Evolutionary conservation across 768 basidiomycete species (phyloP).

Genomic region (Mrakia blollopis): DNA sequence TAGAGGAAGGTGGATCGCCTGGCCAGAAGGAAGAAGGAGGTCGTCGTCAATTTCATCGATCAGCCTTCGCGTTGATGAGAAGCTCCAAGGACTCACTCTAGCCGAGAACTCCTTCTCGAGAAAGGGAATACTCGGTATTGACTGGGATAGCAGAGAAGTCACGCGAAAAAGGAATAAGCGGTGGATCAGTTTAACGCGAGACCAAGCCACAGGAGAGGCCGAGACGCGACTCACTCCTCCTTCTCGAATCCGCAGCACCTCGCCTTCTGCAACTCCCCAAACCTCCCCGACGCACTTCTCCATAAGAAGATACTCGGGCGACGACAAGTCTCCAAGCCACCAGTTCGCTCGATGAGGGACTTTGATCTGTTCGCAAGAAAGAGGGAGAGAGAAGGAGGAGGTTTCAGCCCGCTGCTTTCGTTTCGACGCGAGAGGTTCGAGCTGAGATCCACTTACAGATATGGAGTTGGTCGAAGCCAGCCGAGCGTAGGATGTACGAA

Average conservation of each 20-base stretch:
- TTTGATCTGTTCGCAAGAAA: constrained; percentile 52
- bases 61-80: background rate
- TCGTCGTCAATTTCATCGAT: background rate
- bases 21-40: constrained; percentile 52
- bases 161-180: constrained; percentile 16
- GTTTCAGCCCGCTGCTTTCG: too few species aligned
- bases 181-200: constrained; percentile 3
- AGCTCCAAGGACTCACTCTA: constrained; percentile 6
- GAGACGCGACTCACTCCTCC: constrained; percentile 64
- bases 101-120: constrained; percentile 78
- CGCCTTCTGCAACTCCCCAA: constrained; percentile 59
- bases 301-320: constrained; percentile 43
- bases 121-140: constrained; percentile 88
- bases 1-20: constrained; percentile 87
- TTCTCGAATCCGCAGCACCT: constrained; percentile 83
- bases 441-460: background rate
- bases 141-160: constrained; percentile 50
- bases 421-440: background rate
- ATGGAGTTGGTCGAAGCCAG: background rate
- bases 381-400: constrained; percentile 1
- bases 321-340: constrained; percentile 80
- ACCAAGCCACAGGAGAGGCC: background rate
- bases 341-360: constrained; percentile 84
- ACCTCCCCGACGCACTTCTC: constrained; percentile 76
- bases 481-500: constrained; percentile 14